Evolutionary conservation across 2,329 filamentous ascomycete genomes (phyloP).

Genomic region (Aureobasidium sp.): DNA sequence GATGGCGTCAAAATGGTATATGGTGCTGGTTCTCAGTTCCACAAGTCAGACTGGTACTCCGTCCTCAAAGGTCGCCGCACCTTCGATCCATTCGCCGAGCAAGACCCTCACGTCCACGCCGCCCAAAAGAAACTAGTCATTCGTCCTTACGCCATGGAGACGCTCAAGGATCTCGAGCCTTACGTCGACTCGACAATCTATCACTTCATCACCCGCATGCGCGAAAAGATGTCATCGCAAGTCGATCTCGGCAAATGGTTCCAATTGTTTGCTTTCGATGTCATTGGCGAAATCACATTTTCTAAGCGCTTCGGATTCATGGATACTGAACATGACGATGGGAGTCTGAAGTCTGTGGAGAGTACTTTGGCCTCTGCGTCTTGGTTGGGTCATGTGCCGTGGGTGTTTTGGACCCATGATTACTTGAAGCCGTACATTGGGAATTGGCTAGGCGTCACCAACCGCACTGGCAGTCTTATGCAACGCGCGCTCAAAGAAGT

Average conservation of each 20-base stretch:
- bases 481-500: conserved; percentile 7
- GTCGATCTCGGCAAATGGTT: conserved; percentile 32
- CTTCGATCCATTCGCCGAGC: conserved; percentile 29
- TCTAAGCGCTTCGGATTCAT: conserved; percentile 31
- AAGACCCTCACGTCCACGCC: conserved; percentile 25
- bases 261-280: conserved; percentile 35
- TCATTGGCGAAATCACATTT: conserved; percentile 36
- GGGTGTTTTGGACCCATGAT: conserved; percentile 25
- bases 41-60: conserved; percentile 30
- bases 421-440: background rate
- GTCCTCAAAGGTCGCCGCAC: conserved; percentile 26
- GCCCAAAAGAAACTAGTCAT: conserved; percentile 23
- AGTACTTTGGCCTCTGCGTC: conserved; percentile 25
- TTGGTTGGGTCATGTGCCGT: conserved; percentile 33
- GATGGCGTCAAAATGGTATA: conserved; percentile 8
- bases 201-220: conserved; percentile 29
- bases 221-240: conserved; percentile 18
- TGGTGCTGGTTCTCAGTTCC: conserved; percentile 27
- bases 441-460: conserved; percentile 2
- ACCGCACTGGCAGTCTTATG: background rate
- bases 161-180: conserved; percentile 31
- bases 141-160: conserved; percentile 24
- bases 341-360: conserved; percentile 28
- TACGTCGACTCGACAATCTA: conserved; percentile 32
- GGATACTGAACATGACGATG: conserved; percentile 28